phyloP scores from a whole-genome alignment of 176 grass and related monocot genomes.

The Typha latifolia region DNA sequence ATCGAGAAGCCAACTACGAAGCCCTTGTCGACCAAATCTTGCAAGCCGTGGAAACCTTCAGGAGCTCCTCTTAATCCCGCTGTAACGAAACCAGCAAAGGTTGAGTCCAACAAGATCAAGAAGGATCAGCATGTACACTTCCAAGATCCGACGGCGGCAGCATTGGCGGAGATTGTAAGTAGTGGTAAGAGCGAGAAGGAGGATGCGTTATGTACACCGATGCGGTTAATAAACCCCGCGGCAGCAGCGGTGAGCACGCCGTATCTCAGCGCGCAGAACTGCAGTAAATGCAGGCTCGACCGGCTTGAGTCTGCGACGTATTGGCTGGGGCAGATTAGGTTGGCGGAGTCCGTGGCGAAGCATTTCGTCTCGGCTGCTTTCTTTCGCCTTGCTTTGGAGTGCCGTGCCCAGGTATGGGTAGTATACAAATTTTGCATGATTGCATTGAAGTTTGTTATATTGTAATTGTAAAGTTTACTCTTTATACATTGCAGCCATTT shows the following conservation, averaged over 20 bases:
- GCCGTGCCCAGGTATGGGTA: constrained; percentile 58
- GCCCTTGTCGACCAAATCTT: background rate
- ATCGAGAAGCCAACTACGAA: constrained; percentile 27
- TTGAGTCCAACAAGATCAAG: constrained; percentile 24
- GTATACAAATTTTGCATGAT: constrained; percentile 1
- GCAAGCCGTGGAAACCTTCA: constrained; percentile 25
- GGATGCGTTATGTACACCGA: constrained; percentile 28
- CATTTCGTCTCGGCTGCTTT: constrained; percentile 52
- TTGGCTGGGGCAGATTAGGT: constrained; percentile 61
- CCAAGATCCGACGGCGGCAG: constrained; percentile 13
- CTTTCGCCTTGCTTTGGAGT: constrained; percentile 63
- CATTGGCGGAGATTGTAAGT: background rate
- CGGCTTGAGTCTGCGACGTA: constrained; percentile 48
- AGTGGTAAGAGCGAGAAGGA: constrained; percentile 8
- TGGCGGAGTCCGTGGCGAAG: constrained; percentile 68
- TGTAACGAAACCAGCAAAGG: background rate
- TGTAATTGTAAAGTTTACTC: background rate
- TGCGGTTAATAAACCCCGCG: constrained; percentile 19
- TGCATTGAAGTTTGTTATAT: background rate
- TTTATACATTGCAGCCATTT: constrained; percentile 34
- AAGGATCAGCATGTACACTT: constrained; percentile 41
- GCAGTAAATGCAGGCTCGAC: constrained; percentile 38
- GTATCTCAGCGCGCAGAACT: constrained; percentile 56
- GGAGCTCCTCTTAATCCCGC: constrained; percentile 15
- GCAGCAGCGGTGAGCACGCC: constrained; percentile 24